phyloP scores from a whole-genome alignment of 1,284 basidiomycete genomes.

The Ustilago trichophora region DNA sequence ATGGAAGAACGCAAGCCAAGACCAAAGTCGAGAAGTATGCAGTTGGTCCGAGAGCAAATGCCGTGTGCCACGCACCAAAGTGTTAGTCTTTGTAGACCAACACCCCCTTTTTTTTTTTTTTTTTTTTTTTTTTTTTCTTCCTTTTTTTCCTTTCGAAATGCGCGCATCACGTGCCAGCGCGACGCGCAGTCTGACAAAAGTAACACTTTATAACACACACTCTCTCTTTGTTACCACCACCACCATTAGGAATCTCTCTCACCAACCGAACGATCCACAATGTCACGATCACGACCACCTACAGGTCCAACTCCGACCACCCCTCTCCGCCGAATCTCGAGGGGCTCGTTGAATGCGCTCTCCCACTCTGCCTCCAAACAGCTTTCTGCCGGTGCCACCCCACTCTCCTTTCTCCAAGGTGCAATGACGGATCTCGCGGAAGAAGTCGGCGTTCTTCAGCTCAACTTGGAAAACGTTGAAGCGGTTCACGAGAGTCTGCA shows the following conservation, averaged over 20 bases:
- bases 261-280: background rate
- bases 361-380: slow-evolving; percentile 71
- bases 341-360: slow-evolving; percentile 84
- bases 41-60: too few relatives aligned
- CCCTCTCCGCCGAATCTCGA: slow-evolving; percentile 86
- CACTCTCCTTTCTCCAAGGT: slow-evolving; percentile 84
- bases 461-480: slow-evolving; percentile 78
- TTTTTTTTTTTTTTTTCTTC: too few relatives aligned
- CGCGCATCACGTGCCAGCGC: slow-evolving; percentile 41
- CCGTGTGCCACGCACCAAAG: too few relatives aligned
- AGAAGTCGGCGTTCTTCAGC: slow-evolving; percentile 81
- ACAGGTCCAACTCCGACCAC: slow-evolving; percentile 68
- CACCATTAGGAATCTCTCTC: background rate
- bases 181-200: slow-evolving; percentile 28
- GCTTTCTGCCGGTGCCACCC: slow-evolving; percentile 69
- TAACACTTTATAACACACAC: slow-evolving; percentile 12
- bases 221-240: slow-evolving; percentile 6
- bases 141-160: too few relatives aligned
- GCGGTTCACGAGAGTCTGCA: slow-evolving; percentile 79
- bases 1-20: too few relatives aligned
- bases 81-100: too few relatives aligned
- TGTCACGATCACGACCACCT: slow-evolving; percentile 28
- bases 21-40: too few relatives aligned
- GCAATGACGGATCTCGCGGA: slow-evolving; percentile 85
- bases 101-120: too few relatives aligned